phyloP scores from a whole-genome alignment of 2,329 filamentous ascomycete genomes.

The Fusarium drepaniforme region DNA sequence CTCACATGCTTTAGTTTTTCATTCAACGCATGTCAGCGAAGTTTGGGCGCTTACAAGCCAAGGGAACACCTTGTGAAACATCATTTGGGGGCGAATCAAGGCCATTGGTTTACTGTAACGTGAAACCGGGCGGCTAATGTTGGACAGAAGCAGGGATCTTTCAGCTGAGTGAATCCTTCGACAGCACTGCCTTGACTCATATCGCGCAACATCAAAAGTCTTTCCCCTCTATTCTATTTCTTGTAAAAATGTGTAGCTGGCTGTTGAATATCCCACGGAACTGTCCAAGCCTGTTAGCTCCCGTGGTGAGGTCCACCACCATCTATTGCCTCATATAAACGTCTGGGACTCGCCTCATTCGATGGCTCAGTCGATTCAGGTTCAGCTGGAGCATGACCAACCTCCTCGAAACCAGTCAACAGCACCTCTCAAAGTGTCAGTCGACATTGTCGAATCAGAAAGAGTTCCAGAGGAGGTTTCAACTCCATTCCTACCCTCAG shows the following conservation, averaged over 20 bases:
- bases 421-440: neutral
- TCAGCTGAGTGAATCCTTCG: neutral
- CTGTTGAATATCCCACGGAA: neutral
- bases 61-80: neutral
- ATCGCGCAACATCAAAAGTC: neutral
- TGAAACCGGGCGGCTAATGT: neutral
- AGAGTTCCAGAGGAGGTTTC: neutral
- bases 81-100: neutral
- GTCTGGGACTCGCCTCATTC: neutral
- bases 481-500: neutral
- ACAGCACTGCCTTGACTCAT: neutral
- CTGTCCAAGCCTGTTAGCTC: neutral
- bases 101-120: neutral
- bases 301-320: neutral
- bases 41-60: neutral
- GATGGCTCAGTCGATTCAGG: neutral
- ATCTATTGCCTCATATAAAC: neutral
- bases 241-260: neutral
- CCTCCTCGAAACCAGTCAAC: neutral
- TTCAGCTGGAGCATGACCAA: neutral
- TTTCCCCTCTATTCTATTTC: neutral
- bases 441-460: neutral
- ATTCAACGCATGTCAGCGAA: no score
- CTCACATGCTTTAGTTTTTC: no score
- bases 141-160: neutral